These are phyloP conservation scores for Cytospora schulzeri DNA, from an alignment of 2,329 filamentous ascomycete genomes.

Conservation along the genomic window DNA sequence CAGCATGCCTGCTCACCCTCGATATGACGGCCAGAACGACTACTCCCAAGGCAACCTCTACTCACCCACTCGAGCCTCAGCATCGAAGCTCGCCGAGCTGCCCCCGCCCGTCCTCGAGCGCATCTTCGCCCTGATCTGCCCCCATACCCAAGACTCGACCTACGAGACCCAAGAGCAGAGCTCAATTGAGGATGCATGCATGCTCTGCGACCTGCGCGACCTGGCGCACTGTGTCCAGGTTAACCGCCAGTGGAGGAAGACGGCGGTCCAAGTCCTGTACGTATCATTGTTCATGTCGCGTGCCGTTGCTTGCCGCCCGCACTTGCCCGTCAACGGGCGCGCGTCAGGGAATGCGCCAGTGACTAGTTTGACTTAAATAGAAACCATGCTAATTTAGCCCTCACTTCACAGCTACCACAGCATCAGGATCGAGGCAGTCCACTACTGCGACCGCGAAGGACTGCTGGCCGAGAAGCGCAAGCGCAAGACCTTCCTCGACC, in stretches of 20 bases:
- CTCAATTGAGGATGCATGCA: conserved; percentile 77
- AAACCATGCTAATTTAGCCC: not conserved
- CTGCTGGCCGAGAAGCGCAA: conserved; percentile 78
- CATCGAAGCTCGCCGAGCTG: conserved; percentile 53
- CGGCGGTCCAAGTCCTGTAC: conserved; percentile 61
- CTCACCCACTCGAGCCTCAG: conserved; percentile 45
- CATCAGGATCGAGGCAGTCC: conserved; percentile 89
- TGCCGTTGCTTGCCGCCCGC: not conserved
- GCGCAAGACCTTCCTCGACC: conserved; percentile 70
- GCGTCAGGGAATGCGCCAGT: not conserved
- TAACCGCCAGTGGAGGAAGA: conserved; percentile 69
- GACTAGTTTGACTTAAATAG: not conserved
- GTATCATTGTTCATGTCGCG: conserved; percentile 39
- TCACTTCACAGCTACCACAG: conserved; percentile 69
- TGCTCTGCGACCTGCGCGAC: conserved; percentile 91
- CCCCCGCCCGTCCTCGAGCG: conserved; percentile 70
- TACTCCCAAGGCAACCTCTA: conserved; percentile 32
- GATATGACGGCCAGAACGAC: conserved; percentile 9
- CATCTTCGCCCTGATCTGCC: conserved; percentile 83
- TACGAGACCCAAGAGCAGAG: conserved; percentile 85
- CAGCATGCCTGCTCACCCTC: conserved; percentile 26
- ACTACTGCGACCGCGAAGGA: conserved; percentile 89
- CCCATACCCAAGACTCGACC: conserved; percentile 74
- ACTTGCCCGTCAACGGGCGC: not conserved
- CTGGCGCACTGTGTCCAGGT: conserved; percentile 78